Conservation (phyloP, 2,329 filamentous ascomycete genomes). For the Drechslera avenae region DNA sequence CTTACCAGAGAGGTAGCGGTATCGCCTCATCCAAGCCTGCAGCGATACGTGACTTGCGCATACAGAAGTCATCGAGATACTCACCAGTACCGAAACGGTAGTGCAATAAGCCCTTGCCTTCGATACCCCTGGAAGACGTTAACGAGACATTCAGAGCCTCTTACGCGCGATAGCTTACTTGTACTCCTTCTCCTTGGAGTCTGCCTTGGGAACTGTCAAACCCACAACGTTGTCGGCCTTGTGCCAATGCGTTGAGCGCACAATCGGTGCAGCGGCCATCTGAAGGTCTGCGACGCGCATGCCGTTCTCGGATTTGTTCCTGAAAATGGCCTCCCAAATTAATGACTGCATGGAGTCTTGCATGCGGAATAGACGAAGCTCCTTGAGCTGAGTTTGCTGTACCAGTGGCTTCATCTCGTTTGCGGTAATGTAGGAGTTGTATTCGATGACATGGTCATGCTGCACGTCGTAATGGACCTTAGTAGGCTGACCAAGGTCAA, state of each 20-base stretch:
- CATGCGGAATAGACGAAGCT: constrained; percentile 39
- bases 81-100: constrained; percentile 38
- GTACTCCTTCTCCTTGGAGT: constrained; percentile 25
- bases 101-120: constrained; percentile 39
- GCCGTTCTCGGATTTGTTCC: constrained; percentile 23
- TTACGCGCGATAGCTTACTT: constrained; percentile 20
- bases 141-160: not conserved
- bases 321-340: constrained; percentile 40
- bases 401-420: constrained; percentile 33
- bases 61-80: constrained; percentile 41
- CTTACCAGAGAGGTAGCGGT: constrained; percentile 30
- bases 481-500: constrained; percentile 35
- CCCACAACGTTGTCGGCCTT: constrained; percentile 28
- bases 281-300: constrained; percentile 35
- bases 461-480: constrained; percentile 22
- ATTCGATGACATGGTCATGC: constrained; percentile 11
- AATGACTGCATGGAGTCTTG: constrained; percentile 32
- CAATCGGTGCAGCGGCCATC: constrained; percentile 35
- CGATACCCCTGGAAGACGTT: constrained; percentile 25
- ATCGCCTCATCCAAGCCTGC: constrained; percentile 27
- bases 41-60: constrained; percentile 40
- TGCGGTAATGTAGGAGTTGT: constrained; percentile 29
- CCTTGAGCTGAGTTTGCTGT: constrained; percentile 29
- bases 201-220: constrained; percentile 24
- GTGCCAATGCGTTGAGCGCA: constrained; percentile 31